A percentile compares a stretch with the other conserved stretches of the same genome.
phyloP scores from a whole-genome alignment of 208 protist genomes.

The Crithidia sp. region DNA sequence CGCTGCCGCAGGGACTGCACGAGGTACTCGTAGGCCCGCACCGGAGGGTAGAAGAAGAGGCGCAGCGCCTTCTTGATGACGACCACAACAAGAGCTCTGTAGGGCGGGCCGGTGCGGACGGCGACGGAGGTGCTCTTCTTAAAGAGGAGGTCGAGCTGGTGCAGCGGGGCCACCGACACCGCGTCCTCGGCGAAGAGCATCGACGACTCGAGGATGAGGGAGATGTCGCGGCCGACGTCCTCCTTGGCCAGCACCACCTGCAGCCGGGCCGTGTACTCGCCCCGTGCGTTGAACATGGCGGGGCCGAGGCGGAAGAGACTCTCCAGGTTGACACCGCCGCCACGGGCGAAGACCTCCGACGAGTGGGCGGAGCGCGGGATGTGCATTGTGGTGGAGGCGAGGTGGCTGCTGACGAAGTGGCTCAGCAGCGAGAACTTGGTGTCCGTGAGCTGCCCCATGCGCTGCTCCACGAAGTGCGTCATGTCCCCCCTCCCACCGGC shows the following conservation, averaged over 20 bases:
- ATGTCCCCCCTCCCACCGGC: neutral
- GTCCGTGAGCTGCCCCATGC: slow-evolving; percentile 21
- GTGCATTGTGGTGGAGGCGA: slow-evolving; percentile 71
- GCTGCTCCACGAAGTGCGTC: slow-evolving; percentile 15
- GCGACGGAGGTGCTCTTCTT: slow-evolving; percentile 48
- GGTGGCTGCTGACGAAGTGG: slow-evolving; percentile 48
- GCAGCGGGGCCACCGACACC: slow-evolving; percentile 34
- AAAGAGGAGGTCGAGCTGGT: slow-evolving; percentile 60
- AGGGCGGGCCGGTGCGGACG: slow-evolving; percentile 41
- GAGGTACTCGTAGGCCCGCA: slow-evolving; percentile 33
- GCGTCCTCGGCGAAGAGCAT: slow-evolving; percentile 66
- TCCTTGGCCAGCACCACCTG: slow-evolving; percentile 73
- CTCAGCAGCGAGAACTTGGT: slow-evolving; percentile 68
- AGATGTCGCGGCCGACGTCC: slow-evolving; percentile 48
- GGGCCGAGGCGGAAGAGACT: slow-evolving; percentile 53
- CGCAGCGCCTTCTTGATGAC: slow-evolving; percentile 21
- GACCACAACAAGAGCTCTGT: slow-evolving; percentile 3
- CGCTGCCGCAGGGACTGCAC: slow-evolving; percentile 27
- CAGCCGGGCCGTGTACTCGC: slow-evolving; percentile 55
- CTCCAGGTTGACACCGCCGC: slow-evolving; percentile 61
- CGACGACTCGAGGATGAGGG: slow-evolving; percentile 57
- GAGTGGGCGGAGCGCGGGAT: slow-evolving; percentile 45
- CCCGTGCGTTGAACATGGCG: slow-evolving; percentile 66
- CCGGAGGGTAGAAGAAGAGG: slow-evolving; percentile 42
- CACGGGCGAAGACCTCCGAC: slow-evolving; percentile 50